Evolutionary conservation across 179 eudicot genomes (phyloP).

Genomic region (Pouteria campechiana): DNA sequence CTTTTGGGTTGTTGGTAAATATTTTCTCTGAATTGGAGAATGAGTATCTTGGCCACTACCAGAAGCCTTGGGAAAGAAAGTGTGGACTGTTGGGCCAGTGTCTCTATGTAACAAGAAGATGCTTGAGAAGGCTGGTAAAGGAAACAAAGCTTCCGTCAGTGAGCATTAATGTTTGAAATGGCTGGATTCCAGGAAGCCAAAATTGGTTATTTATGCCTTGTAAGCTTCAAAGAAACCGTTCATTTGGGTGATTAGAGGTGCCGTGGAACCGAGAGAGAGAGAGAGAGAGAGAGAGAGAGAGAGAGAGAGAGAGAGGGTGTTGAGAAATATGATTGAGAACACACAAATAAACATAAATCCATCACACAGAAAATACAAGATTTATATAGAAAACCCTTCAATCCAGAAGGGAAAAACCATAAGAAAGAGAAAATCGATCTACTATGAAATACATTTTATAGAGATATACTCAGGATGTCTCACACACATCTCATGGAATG

Average conservation of each 20-base stretch:
- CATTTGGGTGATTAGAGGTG: slow-evolving; percentile 31
- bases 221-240: slow-evolving; percentile 30
- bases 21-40: slow-evolving; percentile 23
- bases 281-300: slow-evolving; percentile 21
- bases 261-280: slow-evolving; percentile 7
- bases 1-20: slow-evolving; percentile 14
- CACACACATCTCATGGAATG: too few species aligned
- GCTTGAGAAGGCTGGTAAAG: slow-evolving; percentile 6
- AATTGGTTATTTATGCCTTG: slow-evolving; percentile 15
- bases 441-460: too few species aligned
- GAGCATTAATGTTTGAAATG: slow-evolving; percentile 7
- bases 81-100: slow-evolving; percentile 26
- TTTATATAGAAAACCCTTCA: too few species aligned
- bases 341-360: too few species aligned
- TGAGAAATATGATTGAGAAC: too few species aligned
- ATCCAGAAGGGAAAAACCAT: too few species aligned
- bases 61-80: slow-evolving; percentile 11
- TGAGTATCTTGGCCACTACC: slow-evolving; percentile 8
- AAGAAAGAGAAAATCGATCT: too few species aligned
- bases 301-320: slow-evolving; percentile 7
- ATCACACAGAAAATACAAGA: too few species aligned
- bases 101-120: slow-evolving; percentile 6
- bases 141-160: slow-evolving; percentile 1
- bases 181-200: slow-evolving; percentile 11
- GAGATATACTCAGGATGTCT: too few species aligned